Conservation (phyloP, 2,329 filamentous ascomycete species). For the Pseudofabraea citricarpa region DNA sequence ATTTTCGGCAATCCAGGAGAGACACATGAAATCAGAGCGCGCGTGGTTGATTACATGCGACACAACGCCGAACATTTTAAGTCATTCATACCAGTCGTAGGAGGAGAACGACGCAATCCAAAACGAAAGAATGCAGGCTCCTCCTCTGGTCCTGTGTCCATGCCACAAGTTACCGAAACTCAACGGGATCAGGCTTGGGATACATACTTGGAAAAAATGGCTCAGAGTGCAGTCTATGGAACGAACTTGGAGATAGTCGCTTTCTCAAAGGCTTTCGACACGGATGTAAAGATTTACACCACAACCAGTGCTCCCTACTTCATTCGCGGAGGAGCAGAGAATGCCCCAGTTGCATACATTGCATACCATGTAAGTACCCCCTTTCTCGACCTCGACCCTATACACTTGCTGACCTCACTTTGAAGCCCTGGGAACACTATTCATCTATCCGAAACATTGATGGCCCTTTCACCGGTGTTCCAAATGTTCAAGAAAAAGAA, state of each 20-base stretch:
- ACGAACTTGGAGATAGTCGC: constrained; percentile 65
- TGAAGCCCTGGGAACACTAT: constrained; percentile 55
- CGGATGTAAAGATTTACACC: constrained; percentile 55
- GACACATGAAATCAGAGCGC: constrained; percentile 52
- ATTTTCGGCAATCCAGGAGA: constrained; percentile 55
- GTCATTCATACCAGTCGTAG: constrained; percentile 52
- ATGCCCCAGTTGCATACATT: constrained; percentile 43
- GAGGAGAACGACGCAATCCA: constrained; percentile 51
- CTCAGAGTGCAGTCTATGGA: constrained; percentile 55
- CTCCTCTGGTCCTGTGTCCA: constrained; percentile 32
- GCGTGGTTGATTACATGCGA: constrained; percentile 58
- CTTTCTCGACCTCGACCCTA: constrained; percentile 41
- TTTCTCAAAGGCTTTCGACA: constrained; percentile 56
- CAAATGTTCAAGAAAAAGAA: constrained; percentile 32
- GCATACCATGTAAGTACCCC: constrained; percentile 58
- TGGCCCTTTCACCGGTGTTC: constrained; percentile 52
- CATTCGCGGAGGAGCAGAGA: constrained; percentile 28
- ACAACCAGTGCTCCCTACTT: too few relatives aligned
- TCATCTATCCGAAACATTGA: constrained; percentile 57
- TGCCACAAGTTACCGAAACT: constrained; percentile 20
- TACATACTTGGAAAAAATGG: constrained; percentile 54
- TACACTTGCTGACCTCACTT: constrained; percentile 38
- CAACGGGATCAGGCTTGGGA: constrained; percentile 48
- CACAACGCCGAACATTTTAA: constrained; percentile 57
- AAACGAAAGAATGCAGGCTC: constrained; percentile 46